A percentile compares a stretch with the other conserved stretches of the same genome.
phyloP scores from a whole-genome alignment of 139 green algal species.

The Haematococcus lacustris region DNA sequence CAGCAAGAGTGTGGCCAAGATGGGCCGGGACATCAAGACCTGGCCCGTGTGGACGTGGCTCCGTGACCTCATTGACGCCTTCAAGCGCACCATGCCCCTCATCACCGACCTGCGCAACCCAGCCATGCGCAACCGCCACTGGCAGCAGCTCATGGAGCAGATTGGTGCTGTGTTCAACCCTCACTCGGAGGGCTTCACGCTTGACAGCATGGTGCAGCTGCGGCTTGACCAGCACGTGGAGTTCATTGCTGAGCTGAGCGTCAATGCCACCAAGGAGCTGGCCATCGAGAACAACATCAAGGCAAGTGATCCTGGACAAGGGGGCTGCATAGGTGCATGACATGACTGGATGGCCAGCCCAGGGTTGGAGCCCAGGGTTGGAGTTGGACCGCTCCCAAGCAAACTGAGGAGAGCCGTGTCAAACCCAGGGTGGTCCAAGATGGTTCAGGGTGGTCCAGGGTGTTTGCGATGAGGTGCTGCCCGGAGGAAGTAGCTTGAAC shows the following conservation, averaged over 20 bases:
- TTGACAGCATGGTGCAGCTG: slow-evolving; percentile 66
- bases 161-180: slow-evolving; percentile 61
- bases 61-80: slow-evolving; percentile 72
- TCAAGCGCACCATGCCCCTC: slow-evolving; percentile 86
- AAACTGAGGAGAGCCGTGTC: too few species aligned
- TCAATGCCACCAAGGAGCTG: slow-evolving; percentile 71
- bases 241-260: slow-evolving; percentile 70
- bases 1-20: slow-evolving; percentile 59
- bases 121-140: slow-evolving; percentile 74
- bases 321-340: too few species aligned
- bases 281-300: slow-evolving; percentile 58
- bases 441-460: too few species aligned
- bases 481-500: too few species aligned
- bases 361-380: too few species aligned
- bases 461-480: too few species aligned
- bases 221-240: slow-evolving; percentile 68
- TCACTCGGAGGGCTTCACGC: slow-evolving; percentile 55
- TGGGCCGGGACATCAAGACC: slow-evolving; percentile 70
- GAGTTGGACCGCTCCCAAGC: too few species aligned
- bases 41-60: slow-evolving; percentile 67
- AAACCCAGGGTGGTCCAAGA: too few species aligned
- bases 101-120: slow-evolving; percentile 81
- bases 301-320: too few species aligned
- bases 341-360: too few species aligned
- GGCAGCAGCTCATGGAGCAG: slow-evolving; percentile 65